These are phyloP conservation scores for Fomitopsis serialis DNA, from an alignment of 768 basidiomycete species.

Conservation along the genomic window DNA sequence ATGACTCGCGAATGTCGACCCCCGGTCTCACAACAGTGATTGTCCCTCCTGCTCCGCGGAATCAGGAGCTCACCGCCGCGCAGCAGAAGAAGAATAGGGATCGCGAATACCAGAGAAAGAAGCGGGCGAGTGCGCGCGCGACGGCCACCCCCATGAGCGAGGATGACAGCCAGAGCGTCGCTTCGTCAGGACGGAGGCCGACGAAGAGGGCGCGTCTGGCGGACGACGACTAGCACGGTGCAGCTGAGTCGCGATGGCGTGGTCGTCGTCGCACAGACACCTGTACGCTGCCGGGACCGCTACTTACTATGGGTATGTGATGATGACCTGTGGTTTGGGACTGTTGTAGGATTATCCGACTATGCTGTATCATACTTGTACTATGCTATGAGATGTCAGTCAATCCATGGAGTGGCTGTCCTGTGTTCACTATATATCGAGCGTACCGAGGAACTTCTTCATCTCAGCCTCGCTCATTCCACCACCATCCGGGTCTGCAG, in stretches of 20 bases:
- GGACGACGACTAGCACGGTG: constrained; percentile 49
- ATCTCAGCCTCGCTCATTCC: constrained; percentile 50
- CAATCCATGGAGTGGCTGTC: neutral
- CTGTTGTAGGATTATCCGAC: constrained; percentile 2
- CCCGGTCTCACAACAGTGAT: constrained; percentile 73
- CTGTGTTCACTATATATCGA: constrained; percentile 31
- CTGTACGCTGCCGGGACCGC: no score
- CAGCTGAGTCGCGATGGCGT: neutral
- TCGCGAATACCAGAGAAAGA: constrained; percentile 75
- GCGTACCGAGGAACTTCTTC: constrained; percentile 44
- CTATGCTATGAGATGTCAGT: neutral
- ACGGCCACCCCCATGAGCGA: constrained; percentile 58
- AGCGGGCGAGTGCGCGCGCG: constrained; percentile 59
- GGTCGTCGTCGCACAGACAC: no score
- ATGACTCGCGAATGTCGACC: constrained; percentile 65
- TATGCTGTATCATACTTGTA: neutral
- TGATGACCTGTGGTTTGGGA: neutral
- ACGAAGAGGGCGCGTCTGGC: constrained; percentile 62
- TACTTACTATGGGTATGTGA: neutral
- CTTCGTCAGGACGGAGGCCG: constrained; percentile 46
- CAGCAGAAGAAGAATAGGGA: constrained; percentile 78
- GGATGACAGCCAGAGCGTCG: constrained; percentile 45
- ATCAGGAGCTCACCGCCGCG: constrained; percentile 62
- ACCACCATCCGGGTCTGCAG: constrained; percentile 69
- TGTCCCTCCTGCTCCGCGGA: constrained; percentile 66